A percentile compares a stretch with the other conserved stretches of the same genome.
Conservation (phyloP, 1,284 basidiomycete genomes). For the Tylopilus orsonianus region DNA sequence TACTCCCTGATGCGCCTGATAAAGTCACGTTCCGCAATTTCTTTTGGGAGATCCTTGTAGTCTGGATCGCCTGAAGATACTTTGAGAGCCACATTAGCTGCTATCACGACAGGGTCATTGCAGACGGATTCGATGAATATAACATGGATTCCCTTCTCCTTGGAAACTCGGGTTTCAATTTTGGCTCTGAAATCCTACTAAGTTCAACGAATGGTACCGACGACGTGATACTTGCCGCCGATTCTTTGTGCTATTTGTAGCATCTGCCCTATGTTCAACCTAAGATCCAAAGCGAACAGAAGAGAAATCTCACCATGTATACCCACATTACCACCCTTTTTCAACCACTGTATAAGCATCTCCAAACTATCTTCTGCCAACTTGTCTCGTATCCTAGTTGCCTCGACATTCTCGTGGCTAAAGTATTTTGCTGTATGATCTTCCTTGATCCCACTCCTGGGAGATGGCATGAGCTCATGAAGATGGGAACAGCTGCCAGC, state of each 20-base stretch:
- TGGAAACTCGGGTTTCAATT: slow-evolving; percentile 80
- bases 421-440: slow-evolving; percentile 94
- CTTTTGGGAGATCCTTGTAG: slow-evolving; percentile 86
- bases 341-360: slow-evolving; percentile 93
- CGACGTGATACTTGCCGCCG: slow-evolving; percentile 53
- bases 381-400: slow-evolving; percentile 75
- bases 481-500: not conserved
- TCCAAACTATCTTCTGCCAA: slow-evolving; percentile 93
- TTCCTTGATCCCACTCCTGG: slow-evolving; percentile 76
- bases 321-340: slow-evolving; percentile 94
- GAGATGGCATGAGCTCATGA: slow-evolving; percentile 3
- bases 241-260: slow-evolving; percentile 86
- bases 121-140: slow-evolving; percentile 96
- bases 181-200: slow-evolving; percentile 54
- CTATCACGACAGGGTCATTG: slow-evolving; percentile 92
- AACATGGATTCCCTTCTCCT: slow-evolving; percentile 87
- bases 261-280: slow-evolving; percentile 53
- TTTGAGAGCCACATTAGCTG: slow-evolving; percentile 94
- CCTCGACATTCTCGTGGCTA: slow-evolving; percentile 83
- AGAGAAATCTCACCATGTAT: slow-evolving; percentile 76
- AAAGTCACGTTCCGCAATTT: slow-evolving; percentile 90
- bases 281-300: slow-evolving; percentile 13
- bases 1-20: slow-evolving; percentile 89
- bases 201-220: not conserved
- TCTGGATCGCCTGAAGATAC: slow-evolving; percentile 96